phyloP scores from a whole-genome alignment of 306 rosid genomes.

The Abrus precatorius region DNA sequence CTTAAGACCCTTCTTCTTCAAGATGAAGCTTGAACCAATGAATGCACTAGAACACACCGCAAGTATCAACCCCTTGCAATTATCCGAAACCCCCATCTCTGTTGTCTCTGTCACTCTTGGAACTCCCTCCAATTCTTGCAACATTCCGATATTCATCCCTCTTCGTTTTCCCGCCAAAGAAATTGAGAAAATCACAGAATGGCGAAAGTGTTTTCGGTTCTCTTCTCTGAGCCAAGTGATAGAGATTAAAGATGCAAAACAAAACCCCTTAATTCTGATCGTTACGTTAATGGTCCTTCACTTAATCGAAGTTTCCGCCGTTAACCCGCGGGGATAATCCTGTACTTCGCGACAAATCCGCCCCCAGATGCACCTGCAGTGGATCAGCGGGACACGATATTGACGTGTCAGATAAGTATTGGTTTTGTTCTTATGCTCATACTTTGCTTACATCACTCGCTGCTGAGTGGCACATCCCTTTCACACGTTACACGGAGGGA shows the following conservation, averaged over 20 bases:
- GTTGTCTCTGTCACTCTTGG: slow-evolving; percentile 25
- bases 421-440: not conserved
- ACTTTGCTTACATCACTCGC: not conserved
- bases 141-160: not conserved
- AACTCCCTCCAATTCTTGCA: slow-evolving; percentile 14
- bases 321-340: not conserved
- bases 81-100: slow-evolving; percentile 73
- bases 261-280: not conserved
- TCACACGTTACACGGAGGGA: not conserved
- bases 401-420: not conserved
- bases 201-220: not conserved
- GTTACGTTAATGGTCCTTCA: not conserved
- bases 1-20: slow-evolving; percentile 97
- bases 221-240: not conserved
- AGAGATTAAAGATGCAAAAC: not conserved
- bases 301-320: slow-evolving; percentile 42
- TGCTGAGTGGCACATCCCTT: not conserved
- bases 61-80: slow-evolving; percentile 72
- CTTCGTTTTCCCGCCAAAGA: slow-evolving; percentile 52
- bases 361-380: not conserved
- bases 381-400: not conserved
- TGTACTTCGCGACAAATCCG: not conserved
- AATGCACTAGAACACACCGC: slow-evolving; percentile 88
- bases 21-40: slow-evolving; percentile 88
- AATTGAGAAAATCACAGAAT: slow-evolving; percentile 2